Percentiles rank a stretch among this genome's conserved stretches.
These are phyloP conservation scores for Mollisiaceae sp. DNA, from an alignment of 2,329 filamentous ascomycete genomes.

Conservation along the genomic window DNA sequence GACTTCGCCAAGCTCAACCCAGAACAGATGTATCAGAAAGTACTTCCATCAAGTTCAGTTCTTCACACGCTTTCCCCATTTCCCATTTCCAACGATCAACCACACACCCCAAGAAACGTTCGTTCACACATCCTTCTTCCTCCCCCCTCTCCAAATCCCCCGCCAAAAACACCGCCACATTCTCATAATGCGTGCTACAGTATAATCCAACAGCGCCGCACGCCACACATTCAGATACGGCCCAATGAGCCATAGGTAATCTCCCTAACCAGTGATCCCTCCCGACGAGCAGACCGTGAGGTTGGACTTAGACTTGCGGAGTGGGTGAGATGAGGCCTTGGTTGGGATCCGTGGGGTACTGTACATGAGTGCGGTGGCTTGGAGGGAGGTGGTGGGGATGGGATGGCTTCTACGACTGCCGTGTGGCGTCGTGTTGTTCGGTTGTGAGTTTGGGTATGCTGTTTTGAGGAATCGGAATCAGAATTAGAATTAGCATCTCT, in stretches of 20 bases:
- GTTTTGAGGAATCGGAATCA: too few species aligned
- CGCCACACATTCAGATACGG: constrained; percentile 37
- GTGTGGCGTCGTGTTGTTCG: constrained; percentile 30
- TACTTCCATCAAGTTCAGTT: background rate
- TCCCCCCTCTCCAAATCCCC: constrained; percentile 44
- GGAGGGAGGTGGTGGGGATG: constrained; percentile 32
- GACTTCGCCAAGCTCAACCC: too few species aligned
- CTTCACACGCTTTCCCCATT: background rate
- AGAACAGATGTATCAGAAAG: too few species aligned
- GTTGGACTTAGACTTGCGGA: constrained; percentile 39
- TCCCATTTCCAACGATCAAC: background rate
- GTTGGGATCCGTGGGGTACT: constrained; percentile 43
- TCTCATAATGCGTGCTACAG: constrained; percentile 47
- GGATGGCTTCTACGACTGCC: constrained; percentile 26
- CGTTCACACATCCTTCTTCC: constrained; percentile 27
- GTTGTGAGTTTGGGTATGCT: too few species aligned
- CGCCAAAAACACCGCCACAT: constrained; percentile 50
- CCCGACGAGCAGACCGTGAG: constrained; percentile 28
- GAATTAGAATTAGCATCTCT: too few species aligned
- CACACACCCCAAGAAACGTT: background rate
- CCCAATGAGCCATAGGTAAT: constrained; percentile 41
- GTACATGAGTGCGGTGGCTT: constrained; percentile 46
- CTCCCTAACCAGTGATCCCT: constrained; percentile 21
- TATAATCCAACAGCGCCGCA: constrained; percentile 42
- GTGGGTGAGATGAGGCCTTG: constrained; percentile 43